Evolutionary conservation across 2,329 filamentous ascomycete genomes (phyloP), one percentile per base, ranked within the genome.

Genomic region (Podosphaera aphanis): DNA sequence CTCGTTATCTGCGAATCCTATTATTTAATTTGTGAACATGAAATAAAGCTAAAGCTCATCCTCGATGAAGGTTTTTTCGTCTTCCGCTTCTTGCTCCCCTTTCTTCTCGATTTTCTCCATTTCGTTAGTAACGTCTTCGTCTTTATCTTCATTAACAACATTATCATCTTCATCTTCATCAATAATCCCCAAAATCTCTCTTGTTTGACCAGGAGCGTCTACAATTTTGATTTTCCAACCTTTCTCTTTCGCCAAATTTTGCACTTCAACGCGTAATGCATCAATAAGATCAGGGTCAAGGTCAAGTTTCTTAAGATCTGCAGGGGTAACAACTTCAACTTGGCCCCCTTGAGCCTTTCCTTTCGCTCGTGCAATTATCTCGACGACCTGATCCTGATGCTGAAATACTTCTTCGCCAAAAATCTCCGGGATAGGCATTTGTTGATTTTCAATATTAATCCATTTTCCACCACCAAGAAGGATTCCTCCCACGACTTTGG

Each of bases 181-280:
- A 15, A 88, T 70, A 37, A 82, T 73, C 0, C 79, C 82, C 39
- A 79, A 66, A 36, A 88, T 72, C 57, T 84, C 78, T 49, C 73
- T 64, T 19, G 71, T 68, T 3, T 60, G 57, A 3, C 67, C 63
- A 1, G 77, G 71, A 10, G 74, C 67, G 55, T 90, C 79, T 1
- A 90, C 73, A 13, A 90, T 67, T 60, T 90, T 82, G 48, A 93
- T 64, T 55, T 77, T 80, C 84, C 85, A 93, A 15, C 75, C 74
- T 51, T 76, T 72, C 6, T 78, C 74, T 2, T 75, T 72, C 0
- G 83, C 82, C 36, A 81, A 57, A 54, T 74, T 70, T 57, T 81
- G 69, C 48, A 93, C 62, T 56, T 82, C 67, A 50, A 75, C 69
- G 54, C 71, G 71, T 57, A 93, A 65, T 40, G 75, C 67, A 53